Evolutionary conservation across 2,329 filamentous ascomycete genomes (phyloP), one percentile per base, ranked within the genome.

Genomic region (Aspergillus pseudoviridinutans): DNA sequence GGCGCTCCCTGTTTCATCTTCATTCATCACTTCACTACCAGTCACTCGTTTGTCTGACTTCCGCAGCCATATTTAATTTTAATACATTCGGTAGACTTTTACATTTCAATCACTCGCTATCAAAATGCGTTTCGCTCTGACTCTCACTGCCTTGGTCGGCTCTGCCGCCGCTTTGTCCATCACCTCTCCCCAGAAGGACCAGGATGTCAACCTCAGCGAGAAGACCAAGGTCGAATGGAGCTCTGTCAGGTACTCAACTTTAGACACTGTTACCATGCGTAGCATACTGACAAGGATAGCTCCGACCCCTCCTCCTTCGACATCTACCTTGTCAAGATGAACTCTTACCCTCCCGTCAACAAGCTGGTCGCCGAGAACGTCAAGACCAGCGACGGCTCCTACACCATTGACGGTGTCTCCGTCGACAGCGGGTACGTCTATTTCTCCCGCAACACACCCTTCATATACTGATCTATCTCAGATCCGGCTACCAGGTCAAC

Each of bases 301-400:
- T 74, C 75, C 46, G 78, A 80, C 55, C 74, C 76, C 0, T 52
- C 65, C 3, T 67, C 68, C 6, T 74, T 79, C 63, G 67, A 71
- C 56, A 73, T 80, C 61, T 65, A 74, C 46, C 66, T 79, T n/a
- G 74, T 77, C 64, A 76, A 79, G 57, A 66, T 74, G 53, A 67
- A 68, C 58, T 63, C 69, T 55, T 71, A 74, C 50, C 70, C 76
- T 6, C 68, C 68, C 2, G 63, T 72, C 8, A 58, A 66, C 25
- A 65, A 69, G 24, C 61, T 67, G 6, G 66, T 79, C 35, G 71
- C 72, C 22, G 61, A 67, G 20, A 65, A 71, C 49, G 69, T 78
- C 32, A 68, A 77, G 51, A 69, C 70, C 6, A 68, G 67, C 2
- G 66, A 68, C 4, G 69, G 68, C 14, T 68, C 68, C 8, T 77